A percentile compares a stretch with the other conserved stretches of the same genome.
phyloP scores from a whole-genome alignment of 108 stramenopile species.

The Discostella pseudostelligera region DNA sequence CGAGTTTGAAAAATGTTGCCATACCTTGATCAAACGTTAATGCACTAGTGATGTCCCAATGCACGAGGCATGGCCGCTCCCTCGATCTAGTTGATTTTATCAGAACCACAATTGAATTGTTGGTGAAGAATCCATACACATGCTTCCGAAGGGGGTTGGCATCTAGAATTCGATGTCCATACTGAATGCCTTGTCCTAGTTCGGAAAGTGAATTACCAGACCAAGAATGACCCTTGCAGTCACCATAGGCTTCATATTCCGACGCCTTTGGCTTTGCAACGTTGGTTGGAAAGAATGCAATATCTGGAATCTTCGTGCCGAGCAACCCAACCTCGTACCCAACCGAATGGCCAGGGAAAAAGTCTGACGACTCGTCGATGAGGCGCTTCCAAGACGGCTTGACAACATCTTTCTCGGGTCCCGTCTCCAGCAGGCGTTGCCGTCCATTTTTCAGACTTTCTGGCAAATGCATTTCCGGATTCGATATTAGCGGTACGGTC shows the following conservation, averaged over 20 bases:
- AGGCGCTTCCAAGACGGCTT: constrained; percentile 14
- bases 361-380: constrained; percentile 8
- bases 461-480: constrained; percentile 9
- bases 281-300: constrained; percentile 14
- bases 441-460: constrained; percentile 8
- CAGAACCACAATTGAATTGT: constrained; percentile 13
- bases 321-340: constrained; percentile 11
- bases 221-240: constrained; percentile 8
- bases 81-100: constrained; percentile 11
- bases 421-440: constrained; percentile 6
- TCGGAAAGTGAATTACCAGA: constrained; percentile 8
- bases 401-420: constrained; percentile 8
- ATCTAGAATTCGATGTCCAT: constrained; percentile 11
- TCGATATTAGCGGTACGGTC: constrained; percentile 11
- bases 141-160: constrained; percentile 9
- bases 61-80: constrained; percentile 14
- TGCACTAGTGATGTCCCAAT: constrained; percentile 5
- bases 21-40: constrained; percentile 8
- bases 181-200: constrained; percentile 13
- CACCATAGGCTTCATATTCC: constrained; percentile 12
- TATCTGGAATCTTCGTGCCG: constrained; percentile 16
- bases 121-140: constrained; percentile 12
- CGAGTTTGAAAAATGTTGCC: constrained; percentile 13
- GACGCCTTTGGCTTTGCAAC: constrained; percentile 9
- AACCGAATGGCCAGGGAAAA: constrained; percentile 12